A percentile compares a stretch with the other conserved stretches of the same genome.
phyloP scores from a whole-genome alignment of 768 basidiomycete species.

The Hygrophoropsis aurantiaca region DNA sequence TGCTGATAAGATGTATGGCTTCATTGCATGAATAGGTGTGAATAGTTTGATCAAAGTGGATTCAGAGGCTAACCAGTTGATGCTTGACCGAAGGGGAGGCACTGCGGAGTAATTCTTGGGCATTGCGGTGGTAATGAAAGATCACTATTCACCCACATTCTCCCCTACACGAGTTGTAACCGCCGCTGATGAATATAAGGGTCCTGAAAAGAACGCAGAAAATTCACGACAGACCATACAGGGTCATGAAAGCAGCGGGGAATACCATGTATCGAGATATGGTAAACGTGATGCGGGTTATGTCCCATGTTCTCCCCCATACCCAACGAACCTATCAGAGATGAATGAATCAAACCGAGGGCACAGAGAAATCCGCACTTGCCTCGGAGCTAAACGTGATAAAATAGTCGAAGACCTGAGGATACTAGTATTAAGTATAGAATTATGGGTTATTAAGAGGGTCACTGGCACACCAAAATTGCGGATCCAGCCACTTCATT shows the following conservation, averaged over 20 bases:
- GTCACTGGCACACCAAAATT: constrained; percentile 13
- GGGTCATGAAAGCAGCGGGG: constrained; percentile 8
- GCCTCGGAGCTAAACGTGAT: constrained; percentile 10
- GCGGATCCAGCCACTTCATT: constrained; percentile 14
- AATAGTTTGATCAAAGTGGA: not conserved
- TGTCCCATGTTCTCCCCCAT: constrained; percentile 16
- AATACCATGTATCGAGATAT: constrained; percentile 22
- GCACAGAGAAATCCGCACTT: too few species aligned
- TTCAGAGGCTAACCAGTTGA: not conserved
- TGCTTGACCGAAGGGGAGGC: not conserved
- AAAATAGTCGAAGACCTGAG: constrained; percentile 7
- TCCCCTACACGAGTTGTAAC: too few species aligned
- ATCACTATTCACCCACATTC: too few species aligned
- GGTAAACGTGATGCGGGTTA: constrained; percentile 12
- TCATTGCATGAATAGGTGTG: not conserved
- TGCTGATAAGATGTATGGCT: constrained; percentile 1
- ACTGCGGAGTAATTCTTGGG: not conserved
- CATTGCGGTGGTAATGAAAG: too few species aligned
- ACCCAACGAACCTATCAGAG: constrained; percentile 14
- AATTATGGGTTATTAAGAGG: too few species aligned
- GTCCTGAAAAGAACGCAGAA: not conserved
- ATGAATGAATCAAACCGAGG: not conserved
- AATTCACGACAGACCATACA: constrained; percentile 8
- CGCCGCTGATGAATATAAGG: too few species aligned
- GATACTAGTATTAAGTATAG: not conserved